These are phyloP conservation scores for Boletus patriciae DNA, from an alignment of 768 basidiomycete species.

Conservation along the genomic window DNA sequence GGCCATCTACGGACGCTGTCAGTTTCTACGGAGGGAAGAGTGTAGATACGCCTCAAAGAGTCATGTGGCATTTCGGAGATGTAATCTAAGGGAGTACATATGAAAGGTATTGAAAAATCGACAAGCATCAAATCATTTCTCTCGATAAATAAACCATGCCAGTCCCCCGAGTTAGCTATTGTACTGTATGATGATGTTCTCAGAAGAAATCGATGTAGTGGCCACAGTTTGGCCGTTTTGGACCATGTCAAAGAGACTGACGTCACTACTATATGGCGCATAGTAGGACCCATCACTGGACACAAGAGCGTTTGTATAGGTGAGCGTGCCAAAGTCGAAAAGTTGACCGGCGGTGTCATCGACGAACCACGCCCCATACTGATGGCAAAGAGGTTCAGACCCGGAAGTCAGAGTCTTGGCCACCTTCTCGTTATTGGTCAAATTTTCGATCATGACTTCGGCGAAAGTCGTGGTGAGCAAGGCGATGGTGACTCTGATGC, in stretches of 20 bases:
- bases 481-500: neutral
- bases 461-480: neutral
- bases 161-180: neutral
- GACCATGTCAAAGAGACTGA: too few species aligned
- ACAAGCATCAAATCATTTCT: neutral
- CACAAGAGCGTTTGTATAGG: neutral
- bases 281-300: too few species aligned
- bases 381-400: conserved; percentile 1
- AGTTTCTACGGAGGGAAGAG: too few species aligned
- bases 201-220: too few species aligned
- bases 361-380: conserved; percentile 14
- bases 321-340: neutral
- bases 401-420: neutral
- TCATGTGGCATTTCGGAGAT: too few species aligned
- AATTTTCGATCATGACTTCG: neutral
- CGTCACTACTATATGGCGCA: too few species aligned
- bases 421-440: neutral
- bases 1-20: too few species aligned
- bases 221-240: too few species aligned
- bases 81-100: neutral
- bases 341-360: neutral
- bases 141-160: neutral
- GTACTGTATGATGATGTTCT: too few species aligned
- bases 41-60: too few species aligned
- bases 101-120: neutral